phyloP scores from a whole-genome alignment of 2,329 filamentous ascomycete genomes.

The Fusarium burgessii region DNA sequence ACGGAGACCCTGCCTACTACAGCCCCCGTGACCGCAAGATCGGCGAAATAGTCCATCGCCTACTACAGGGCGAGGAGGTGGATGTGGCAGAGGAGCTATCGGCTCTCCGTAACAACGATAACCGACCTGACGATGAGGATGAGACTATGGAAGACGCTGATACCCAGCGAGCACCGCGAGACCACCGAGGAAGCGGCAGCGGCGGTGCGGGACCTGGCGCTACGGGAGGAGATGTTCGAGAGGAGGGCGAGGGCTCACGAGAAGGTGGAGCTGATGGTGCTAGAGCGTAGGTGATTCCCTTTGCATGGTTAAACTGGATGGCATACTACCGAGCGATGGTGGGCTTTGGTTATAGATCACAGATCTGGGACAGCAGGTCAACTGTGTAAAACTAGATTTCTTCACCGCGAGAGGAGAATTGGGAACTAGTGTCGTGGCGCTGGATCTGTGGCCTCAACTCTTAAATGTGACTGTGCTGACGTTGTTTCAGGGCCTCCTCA shows the following conservation, averaged over 20 bases:
- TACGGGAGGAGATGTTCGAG: constrained; percentile 89
- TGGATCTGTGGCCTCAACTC: constrained; percentile 38
- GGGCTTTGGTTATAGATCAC: constrained; percentile 40
- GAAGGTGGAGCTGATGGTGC: constrained; percentile 96
- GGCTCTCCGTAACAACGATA: constrained; percentile 66
- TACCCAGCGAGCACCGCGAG: constrained; percentile 68
- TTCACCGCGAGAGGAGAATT: constrained; percentile 47
- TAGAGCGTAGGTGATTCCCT: constrained; percentile 90
- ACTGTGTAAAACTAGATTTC: constrained; percentile 51
- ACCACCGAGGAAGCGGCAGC: constrained; percentile 70
- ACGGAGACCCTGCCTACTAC: constrained; percentile 79
- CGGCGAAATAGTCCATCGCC: constrained; percentile 84
- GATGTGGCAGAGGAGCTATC: constrained; percentile 81
- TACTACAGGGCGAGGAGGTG: constrained; percentile 91
- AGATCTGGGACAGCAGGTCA: constrained; percentile 43
- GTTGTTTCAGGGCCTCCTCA: constrained; percentile 66
- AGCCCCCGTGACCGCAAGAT: constrained; percentile 88
- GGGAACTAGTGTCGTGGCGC: constrained; percentile 45
- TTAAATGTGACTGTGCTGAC: constrained; percentile 57
- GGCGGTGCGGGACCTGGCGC: constrained; percentile 88
- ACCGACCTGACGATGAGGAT: constrained; percentile 66
- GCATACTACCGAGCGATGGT: constrained; percentile 39
- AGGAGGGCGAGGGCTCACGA: constrained; percentile 88
- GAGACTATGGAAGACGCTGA: constrained; percentile 71
- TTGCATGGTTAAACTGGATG: constrained; percentile 47